Evolutionary conservation across 495 filamentous ascomycete species (phyloP), one percentile per base, ranked within the genome.

Genomic region (Lepraria neglecta): DNA sequence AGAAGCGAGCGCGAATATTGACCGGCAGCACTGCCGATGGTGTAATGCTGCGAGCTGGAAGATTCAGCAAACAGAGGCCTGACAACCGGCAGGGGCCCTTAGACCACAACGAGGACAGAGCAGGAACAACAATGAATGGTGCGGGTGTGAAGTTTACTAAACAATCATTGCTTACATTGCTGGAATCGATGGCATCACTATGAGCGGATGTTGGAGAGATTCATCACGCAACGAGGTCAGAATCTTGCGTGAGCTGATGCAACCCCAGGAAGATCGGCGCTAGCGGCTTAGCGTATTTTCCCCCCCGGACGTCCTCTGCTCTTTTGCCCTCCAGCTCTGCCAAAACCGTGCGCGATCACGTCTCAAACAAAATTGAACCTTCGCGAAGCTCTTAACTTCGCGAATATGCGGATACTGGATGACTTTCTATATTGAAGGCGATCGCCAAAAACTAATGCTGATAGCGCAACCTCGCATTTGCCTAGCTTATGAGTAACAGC

Each of bases 401-500:
- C 51, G 51, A 54, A 35, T 54, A n/a, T 54, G 30, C 30, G 19
- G 17, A 54, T 54, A 3, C 15, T 35, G 31, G 30, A 24, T 21
- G 30, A 35, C 19, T 54, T 54, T 28, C 17, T 9, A 35, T 19
- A 54, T 15, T 21, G 15, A 15, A 14, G n/a, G 1, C n/a, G 17
- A 35, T 35, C 15, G 9, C 17, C 30, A 1, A 54, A 24, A 4
- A 6, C 10, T 12, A 31, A 54, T 10, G 6, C 3, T 35, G 31
- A 38, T 31, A 54, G n/a, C 51, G 31, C 51, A 30, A 53, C 31
- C 51, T 54, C 31, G 51, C 51, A 30, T 19, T 54, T 33, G n/a
- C 30, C 51, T 54, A 54, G 51, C 51, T 54, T 28, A 54, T 35
- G 30, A 14, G 48, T 51, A 31, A 28, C 51, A 54, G 51, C 51